phyloP scores from a whole-genome alignment of 495 filamentous ascomycete genomes.

The Lasiosphaeriaceae sp. region DNA sequence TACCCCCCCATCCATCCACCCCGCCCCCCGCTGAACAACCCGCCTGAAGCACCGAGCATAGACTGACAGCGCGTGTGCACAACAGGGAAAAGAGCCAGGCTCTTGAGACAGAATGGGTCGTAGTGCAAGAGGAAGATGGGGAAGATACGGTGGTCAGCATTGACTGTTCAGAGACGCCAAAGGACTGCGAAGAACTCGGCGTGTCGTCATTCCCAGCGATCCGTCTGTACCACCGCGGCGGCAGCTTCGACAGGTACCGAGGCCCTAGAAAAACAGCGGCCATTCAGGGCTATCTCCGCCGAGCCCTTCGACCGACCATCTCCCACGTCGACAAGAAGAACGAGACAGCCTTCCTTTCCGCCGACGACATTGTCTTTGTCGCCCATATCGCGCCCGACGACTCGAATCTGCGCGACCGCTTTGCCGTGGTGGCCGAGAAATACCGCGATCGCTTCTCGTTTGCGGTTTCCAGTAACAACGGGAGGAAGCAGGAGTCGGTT shows the following conservation, averaged over 20 bases:
- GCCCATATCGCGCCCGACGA: slow-evolving; percentile 31
- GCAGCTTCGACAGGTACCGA: slow-evolving; percentile 33
- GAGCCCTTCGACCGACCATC: slow-evolving; percentile 32
- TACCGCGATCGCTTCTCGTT: slow-evolving; percentile 42
- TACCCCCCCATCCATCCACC: neutral
- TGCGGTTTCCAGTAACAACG: slow-evolving; percentile 21
- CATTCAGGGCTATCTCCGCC: slow-evolving; percentile 38
- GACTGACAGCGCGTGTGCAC: neutral
- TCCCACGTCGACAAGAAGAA: slow-evolving; percentile 27
- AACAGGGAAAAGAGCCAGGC: slow-evolving; percentile 33
- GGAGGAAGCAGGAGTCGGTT: slow-evolving; percentile 10
- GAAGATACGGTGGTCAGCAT: slow-evolving; percentile 33
- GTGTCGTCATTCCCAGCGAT: slow-evolving; percentile 47
- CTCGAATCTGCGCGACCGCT: slow-evolving; percentile 13
- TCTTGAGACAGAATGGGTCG: slow-evolving; percentile 38
- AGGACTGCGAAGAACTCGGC: slow-evolving; percentile 34
- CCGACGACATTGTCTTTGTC: slow-evolving; percentile 41
- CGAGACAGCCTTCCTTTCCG: slow-evolving; percentile 28
- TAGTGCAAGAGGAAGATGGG: slow-evolving; percentile 23
- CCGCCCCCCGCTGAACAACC: neutral
- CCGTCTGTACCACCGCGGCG: slow-evolving; percentile 37
- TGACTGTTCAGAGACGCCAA: slow-evolving; percentile 37
- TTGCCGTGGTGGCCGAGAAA: slow-evolving; percentile 27
- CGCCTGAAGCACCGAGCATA: neutral
- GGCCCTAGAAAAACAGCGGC: slow-evolving; percentile 35